These are phyloP conservation scores for Vachellia collinsii DNA, from an alignment of 306 rosid species.

Conservation along the genomic window DNA sequence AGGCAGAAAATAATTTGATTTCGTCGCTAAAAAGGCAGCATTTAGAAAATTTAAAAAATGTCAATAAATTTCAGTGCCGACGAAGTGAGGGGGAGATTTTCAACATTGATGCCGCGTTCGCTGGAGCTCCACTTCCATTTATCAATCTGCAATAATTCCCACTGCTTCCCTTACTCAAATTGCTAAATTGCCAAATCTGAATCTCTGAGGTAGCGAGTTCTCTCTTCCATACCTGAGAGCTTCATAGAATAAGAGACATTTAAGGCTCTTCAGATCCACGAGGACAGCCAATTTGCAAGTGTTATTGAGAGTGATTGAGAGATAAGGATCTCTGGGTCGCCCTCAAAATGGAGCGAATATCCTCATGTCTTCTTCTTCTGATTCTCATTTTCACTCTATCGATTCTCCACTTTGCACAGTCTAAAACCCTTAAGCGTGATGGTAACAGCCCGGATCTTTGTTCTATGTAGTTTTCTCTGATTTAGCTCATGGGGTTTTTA, in stretches of 20 bases:
- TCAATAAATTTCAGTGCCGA: conserved; percentile 37
- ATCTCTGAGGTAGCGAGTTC: background rate
- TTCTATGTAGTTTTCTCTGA: background rate
- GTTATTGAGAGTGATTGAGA: background rate
- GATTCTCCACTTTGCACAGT: conserved; percentile 50
- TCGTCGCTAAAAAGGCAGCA: background rate
- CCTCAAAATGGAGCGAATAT: conserved; percentile 57
- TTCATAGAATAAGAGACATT: background rate
- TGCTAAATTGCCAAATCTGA: conserved; percentile 32
- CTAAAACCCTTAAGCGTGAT: conserved; percentile 96
- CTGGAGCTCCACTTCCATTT: conserved; percentile 33
- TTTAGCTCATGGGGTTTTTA: background rate
- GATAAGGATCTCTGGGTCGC: conserved; percentile 26
- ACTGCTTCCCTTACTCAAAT: conserved; percentile 12
- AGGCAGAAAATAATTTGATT: too few relatives aligned
- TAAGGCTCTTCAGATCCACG: conserved; percentile 39
- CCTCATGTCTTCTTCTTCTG: conserved; percentile 42
- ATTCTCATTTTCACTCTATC: conserved; percentile 42
- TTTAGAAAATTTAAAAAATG: background rate
- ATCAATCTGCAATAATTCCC: conserved; percentile 14
- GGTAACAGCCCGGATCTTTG: conserved; percentile 51
- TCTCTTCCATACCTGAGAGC: background rate
- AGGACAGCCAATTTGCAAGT: background rate
- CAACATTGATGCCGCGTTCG: conserved; percentile 46
- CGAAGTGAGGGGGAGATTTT: conserved; percentile 17